Base-by-base conservation (phyloP, 768 basidiomycete species). In the Suillus variegatus region DNA sequence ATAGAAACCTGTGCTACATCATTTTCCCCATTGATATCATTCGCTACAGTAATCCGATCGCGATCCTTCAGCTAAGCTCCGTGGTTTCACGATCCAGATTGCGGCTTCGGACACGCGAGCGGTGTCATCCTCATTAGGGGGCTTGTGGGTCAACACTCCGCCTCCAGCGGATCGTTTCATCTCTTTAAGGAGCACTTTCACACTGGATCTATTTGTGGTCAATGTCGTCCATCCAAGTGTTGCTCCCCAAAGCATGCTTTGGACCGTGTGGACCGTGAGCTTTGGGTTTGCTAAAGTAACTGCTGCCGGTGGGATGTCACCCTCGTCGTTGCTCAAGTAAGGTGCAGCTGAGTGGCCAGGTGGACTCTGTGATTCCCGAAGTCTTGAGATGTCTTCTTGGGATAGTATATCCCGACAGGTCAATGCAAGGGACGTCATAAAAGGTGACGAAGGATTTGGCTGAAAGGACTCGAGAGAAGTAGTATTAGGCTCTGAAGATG, bases 161-260 rank as follows among this genome's bases (percentile, higher is more conserved):
- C 64, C 36, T 60, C 66, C 66, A 13, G 38, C 58, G 13, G 52
- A 63, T 18, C 75, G 71, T 64, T 80, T 84, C 75, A 94, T 83
- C 74, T 90, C 90, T 66, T 87, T 81, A 65, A 94, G 66, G n/a
- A 95, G 80, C 28, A 88, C 88, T 71, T 84, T 88, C 32, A 95
- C 86, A 68, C 93, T 93, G 38, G 89, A 83, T 68, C 86, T 82
- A 69, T 97, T 96, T 10, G 93, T 93, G 5, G 94, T 95, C 57
- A 96, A 78, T n/a, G 92, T 93, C 67, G 94, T 95, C 91, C 91
- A 89, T 0, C 89, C 88, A 35, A 84, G 77, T 46, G 77, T 77
- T 0, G 89, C 86, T 18, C 94, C 94, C 72, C 84, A 85, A 22
- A 88, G 77, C 79, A 95, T 80, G 62, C 89, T 92, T 64, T 86